phyloP scores from a whole-genome alignment of 2,329 filamentous ascomycete genomes.

The Ascochyta pisi region DNA sequence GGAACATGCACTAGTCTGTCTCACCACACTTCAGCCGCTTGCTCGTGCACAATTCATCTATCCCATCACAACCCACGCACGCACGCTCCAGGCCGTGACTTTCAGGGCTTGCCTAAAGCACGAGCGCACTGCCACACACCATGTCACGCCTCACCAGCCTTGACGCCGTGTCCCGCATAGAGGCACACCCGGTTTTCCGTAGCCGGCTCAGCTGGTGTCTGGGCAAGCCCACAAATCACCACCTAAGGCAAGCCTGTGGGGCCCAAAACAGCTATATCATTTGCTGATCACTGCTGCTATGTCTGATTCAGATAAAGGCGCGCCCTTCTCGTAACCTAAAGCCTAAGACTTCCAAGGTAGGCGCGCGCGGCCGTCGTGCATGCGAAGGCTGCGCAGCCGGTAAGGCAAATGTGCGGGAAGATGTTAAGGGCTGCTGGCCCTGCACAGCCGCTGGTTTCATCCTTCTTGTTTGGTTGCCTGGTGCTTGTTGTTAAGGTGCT shows the following conservation, averaged over 20 bases:
- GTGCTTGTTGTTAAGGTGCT: not conserved
- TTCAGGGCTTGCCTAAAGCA: not conserved
- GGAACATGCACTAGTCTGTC: not conserved
- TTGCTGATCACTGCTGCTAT: conserved; percentile 7
- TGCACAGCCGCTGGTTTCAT: conserved; percentile 1
- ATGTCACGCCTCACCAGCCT: not conserved
- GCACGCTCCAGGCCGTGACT: not conserved
- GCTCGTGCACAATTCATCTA: not conserved
- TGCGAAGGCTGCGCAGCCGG: conserved; percentile 10
- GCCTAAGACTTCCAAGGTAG: conserved; percentile 7
- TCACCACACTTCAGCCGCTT: conserved; percentile 2
- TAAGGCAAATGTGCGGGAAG: conserved; percentile 3
- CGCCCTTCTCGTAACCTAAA: conserved; percentile 6
- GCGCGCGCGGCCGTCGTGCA: conserved; percentile 19
- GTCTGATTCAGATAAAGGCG: conserved; percentile 1
- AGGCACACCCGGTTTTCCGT: conserved; percentile 5
- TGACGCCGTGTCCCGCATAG: not conserved
- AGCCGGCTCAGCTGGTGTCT: conserved; percentile 15
- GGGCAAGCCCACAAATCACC: conserved; percentile 14
- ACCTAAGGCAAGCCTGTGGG: not conserved
- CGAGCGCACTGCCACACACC: not conserved
- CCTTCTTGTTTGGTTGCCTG: not conserved
- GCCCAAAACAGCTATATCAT: not conserved
- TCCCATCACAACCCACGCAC: not conserved
- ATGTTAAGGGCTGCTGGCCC: conserved; percentile 18